Percentiles rank a stretch among this genome's conserved stretches.
Conservation (phyloP, 345 rosid genomes). For the Arabidopsis suecica region DNA sequence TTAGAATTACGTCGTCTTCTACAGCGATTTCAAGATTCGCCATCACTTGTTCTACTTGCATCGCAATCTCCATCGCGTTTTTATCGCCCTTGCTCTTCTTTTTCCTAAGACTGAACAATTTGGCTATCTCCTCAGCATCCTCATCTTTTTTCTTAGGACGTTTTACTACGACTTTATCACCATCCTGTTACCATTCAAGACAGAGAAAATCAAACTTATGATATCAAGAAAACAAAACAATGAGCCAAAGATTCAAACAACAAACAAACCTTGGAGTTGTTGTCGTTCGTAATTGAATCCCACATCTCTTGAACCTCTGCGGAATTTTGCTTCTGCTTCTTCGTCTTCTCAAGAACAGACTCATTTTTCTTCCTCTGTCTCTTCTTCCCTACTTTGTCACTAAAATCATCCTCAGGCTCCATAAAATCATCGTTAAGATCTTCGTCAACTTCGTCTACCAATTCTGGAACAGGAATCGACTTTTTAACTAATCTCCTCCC, state of each 20-base stretch:
- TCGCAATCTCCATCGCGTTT: slow-evolving; percentile 69
- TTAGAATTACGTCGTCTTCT: slow-evolving; percentile 79
- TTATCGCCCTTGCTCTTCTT: slow-evolving; percentile 67
- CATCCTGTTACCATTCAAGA: slow-evolving; percentile 30
- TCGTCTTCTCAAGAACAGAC: slow-evolving; percentile 28
- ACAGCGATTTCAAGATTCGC: slow-evolving; percentile 86
- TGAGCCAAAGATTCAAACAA: background rate
- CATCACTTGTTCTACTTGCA: slow-evolving; percentile 77
- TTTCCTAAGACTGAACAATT: slow-evolving; percentile 61
- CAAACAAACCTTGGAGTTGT: slow-evolving; percentile 63
- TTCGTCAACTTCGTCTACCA: slow-evolving; percentile 54
- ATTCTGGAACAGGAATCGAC: slow-evolving; percentile 45
- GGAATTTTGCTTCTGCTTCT: slow-evolving; percentile 49
- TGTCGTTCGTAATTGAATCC: slow-evolving; percentile 75
- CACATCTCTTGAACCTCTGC: slow-evolving; percentile 86
- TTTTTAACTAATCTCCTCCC: slow-evolving; percentile 67
- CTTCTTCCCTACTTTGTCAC: slow-evolving; percentile 57
- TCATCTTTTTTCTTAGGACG: slow-evolving; percentile 58
- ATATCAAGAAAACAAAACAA: slow-evolving; percentile 22
- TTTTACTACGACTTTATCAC: slow-evolving; percentile 67
- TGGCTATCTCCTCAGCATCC: slow-evolving; percentile 63
- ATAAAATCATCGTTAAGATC: slow-evolving; percentile 51
- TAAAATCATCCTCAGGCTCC: slow-evolving; percentile 36
- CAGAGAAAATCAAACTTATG: background rate
- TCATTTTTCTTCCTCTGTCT: slow-evolving; percentile 45